Evolutionary conservation across 2,329 filamentous ascomycete genomes (phyloP), one percentile per base, ranked within the genome.

Genomic region (Penicillium sp.): DNA sequence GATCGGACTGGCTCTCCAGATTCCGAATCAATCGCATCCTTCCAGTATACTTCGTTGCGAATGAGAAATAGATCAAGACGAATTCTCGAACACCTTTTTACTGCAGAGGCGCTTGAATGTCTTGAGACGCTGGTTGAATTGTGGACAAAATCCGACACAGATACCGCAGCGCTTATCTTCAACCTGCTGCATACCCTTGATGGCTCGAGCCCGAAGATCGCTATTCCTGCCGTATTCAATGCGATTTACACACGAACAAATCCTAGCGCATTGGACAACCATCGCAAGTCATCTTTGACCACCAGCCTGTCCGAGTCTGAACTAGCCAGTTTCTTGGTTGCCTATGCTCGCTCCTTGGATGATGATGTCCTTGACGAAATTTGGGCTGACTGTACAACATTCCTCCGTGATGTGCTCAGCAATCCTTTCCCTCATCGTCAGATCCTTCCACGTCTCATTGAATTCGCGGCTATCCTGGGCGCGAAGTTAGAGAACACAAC

Each of bases 331-430:
- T 99, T 99, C 72, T 76, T 98, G 45, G 90, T 96, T 8, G 90
- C 95, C 60, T 99, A 99, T 73, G 89, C 92, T 0, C 85, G 85
- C 29, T 95, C 93, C 0, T 81, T 98, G 13, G 95, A 99, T 69
- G 95, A 99, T 68, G 95, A 99, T 78, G 90, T 95, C 16, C 93
- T 97, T 84, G 95, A 99, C 68, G 95, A 99, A 75, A 96, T 99
- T 49, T 99, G 95, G 95, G 83, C 87, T 42, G 93, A 99, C 71
- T 99, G 93, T 72, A 91, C 93, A 68, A 85, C 89, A 0, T 99
- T 99, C 73, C 75, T 98, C 58, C 89, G 87, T 61, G 96, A 99
- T 71, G 84, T 99, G 27, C 81, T 99, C 27, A 87, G 89, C 24
- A 99, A 99, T 69, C 96, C 95, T 1, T 91, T 99, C 68, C 95